A percentile compares a stretch with the other conserved stretches of the same genome.
phyloP scores from a whole-genome alignment of 768 basidiomycete genomes.

The Mycena albidolilacea region DNA sequence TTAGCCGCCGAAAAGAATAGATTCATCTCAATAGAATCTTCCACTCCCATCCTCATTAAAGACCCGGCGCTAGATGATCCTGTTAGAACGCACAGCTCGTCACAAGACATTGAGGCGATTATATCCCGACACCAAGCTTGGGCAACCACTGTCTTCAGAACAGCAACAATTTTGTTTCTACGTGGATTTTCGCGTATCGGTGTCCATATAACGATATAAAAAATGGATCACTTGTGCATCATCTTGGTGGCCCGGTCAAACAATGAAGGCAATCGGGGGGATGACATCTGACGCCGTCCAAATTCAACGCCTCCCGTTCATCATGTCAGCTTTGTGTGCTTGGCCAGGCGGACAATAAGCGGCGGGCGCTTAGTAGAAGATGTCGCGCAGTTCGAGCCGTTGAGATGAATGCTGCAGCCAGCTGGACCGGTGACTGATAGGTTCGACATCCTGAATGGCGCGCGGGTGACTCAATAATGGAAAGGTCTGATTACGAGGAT shows the following conservation, averaged over 20 bases:
- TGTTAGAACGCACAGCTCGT: slow-evolving; percentile 3
- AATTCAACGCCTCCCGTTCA: slow-evolving; percentile 12
- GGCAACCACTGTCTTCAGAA: slow-evolving; percentile 11
- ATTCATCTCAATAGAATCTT: slow-evolving; percentile 7
- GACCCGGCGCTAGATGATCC: slow-evolving; percentile 6
- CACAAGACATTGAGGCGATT: slow-evolving; percentile 12
- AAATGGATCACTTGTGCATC: slow-evolving; percentile 16
- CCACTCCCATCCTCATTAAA: slow-evolving; percentile 1
- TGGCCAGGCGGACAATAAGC: slow-evolving; percentile 11
- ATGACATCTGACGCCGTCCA: slow-evolving; percentile 11
- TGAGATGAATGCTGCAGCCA: neutral
- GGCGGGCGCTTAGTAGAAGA: slow-evolving; percentile 20
- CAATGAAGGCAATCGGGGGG: slow-evolving; percentile 4
- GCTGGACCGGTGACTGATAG: neutral
- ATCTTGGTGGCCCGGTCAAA: slow-evolving; percentile 7
- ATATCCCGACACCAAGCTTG: slow-evolving; percentile 11
- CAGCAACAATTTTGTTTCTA: neutral
- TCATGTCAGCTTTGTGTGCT: slow-evolving; percentile 3
- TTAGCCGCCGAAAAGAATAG: slow-evolving; percentile 19
- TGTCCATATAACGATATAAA: slow-evolving; percentile 9
- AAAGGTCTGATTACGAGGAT: no score
- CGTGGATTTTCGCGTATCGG: slow-evolving; percentile 1
- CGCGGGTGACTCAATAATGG: neutral
- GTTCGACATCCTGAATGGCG: neutral
- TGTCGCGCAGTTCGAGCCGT: slow-evolving; percentile 10